These are phyloP conservation scores for Cetradonia linearis DNA, from an alignment of 495 filamentous ascomycete genomes.

Conservation along the genomic window DNA sequence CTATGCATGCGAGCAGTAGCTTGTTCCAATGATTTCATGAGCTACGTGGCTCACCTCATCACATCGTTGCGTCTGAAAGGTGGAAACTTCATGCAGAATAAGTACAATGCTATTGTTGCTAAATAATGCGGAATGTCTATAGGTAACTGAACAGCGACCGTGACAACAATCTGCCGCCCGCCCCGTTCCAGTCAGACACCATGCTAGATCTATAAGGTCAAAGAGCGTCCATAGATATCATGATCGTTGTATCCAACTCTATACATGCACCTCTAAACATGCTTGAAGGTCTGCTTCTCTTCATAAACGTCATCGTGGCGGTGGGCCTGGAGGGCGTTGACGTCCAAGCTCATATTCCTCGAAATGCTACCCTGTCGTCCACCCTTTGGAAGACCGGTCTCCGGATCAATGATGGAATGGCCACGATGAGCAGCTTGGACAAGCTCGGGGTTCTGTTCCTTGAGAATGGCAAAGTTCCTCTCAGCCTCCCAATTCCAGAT, in stretches of 20 bases:
- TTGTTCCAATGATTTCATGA: not conserved
- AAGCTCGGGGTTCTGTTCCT: constrained; percentile 44
- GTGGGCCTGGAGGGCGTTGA: constrained; percentile 15
- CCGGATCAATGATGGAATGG: constrained; percentile 39
- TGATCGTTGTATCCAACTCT: not conserved
- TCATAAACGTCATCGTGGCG: constrained; percentile 19
- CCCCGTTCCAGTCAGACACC: not conserved
- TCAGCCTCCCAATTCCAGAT: constrained; percentile 58
- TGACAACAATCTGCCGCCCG: not conserved
- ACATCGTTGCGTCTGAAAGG: too few species aligned
- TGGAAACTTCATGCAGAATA: not conserved
- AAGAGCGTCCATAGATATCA: not conserved
- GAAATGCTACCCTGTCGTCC: constrained; percentile 20
- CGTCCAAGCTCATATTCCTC: constrained; percentile 26
- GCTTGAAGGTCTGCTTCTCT: constrained; percentile 27
- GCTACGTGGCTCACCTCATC: not conserved
- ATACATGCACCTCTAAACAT: constrained; percentile 15
- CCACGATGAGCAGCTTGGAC: constrained; percentile 37
- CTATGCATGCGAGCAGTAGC: not conserved
- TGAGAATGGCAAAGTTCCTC: constrained; percentile 43
- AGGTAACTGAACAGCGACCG: constrained; percentile 1
- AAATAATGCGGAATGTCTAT: constrained; percentile 9
- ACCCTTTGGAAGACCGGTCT: constrained; percentile 31
- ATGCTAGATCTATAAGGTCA: not conserved
- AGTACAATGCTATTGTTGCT: constrained; percentile 2